Evolutionary conservation across 345 rosid genomes (phyloP).

Genomic region (Populus nigra): DNA sequence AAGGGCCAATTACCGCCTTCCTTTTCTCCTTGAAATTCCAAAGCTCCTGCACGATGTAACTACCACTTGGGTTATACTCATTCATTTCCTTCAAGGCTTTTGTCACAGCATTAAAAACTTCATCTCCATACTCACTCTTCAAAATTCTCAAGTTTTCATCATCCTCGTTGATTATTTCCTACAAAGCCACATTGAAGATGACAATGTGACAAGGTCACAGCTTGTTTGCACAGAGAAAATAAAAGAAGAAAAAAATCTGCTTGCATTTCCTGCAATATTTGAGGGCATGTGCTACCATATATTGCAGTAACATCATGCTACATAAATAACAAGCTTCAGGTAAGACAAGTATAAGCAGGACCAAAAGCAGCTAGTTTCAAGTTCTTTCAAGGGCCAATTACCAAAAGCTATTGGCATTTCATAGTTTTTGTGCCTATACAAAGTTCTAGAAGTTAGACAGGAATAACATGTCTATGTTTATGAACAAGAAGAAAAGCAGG

Average conservation of each 20-base stretch:
- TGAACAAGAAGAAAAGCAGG: background rate
- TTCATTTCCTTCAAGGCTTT: slow-evolving; percentile 36
- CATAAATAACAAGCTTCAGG: background rate
- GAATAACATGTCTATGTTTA: background rate
- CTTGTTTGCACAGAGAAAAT: too few species aligned
- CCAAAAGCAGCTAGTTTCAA: too few species aligned
- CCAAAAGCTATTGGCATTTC: background rate
- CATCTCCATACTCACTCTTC: slow-evolving; percentile 34
- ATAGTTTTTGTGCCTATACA: too few species aligned
- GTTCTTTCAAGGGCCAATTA: too few species aligned
- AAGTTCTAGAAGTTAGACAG: background rate
- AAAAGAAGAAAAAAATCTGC: background rate
- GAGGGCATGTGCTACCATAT: background rate
- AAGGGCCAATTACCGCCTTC: slow-evolving; percentile 33
- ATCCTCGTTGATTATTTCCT: slow-evolving; percentile 40
- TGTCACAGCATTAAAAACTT: slow-evolving; percentile 33
- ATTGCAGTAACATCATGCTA: background rate
- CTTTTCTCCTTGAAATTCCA: slow-evolving; percentile 36
- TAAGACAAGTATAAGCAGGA: background rate
- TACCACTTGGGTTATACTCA: slow-evolving; percentile 49
- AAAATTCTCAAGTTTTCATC: slow-evolving; percentile 41
- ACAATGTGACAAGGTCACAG: background rate
- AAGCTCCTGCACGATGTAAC: slow-evolving; percentile 36
- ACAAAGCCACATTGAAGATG: background rate
- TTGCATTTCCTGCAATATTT: background rate